phyloP scores from a whole-genome alignment of 805 yeast species.

The Sungouiella blattae region DNA sequence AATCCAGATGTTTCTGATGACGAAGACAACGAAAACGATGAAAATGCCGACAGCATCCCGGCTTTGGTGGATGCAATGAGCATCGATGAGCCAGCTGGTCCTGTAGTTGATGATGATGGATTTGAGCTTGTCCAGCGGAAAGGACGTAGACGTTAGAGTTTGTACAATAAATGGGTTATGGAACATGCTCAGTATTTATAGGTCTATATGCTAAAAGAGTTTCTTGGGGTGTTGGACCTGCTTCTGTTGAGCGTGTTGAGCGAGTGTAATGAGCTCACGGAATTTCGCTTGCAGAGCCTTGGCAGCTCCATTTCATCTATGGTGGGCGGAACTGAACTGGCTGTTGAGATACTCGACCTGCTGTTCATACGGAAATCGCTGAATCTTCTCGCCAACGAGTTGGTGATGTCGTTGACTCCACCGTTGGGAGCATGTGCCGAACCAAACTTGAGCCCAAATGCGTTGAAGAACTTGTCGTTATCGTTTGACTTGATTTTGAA shows the following conservation, averaged over 20 bases:
- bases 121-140: conserved; percentile 81
- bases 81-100: conserved; percentile 42
- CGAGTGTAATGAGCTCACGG: conserved; percentile 37
- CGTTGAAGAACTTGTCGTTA: conserved; percentile 19
- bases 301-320: conserved; percentile 29
- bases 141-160: conserved; percentile 45
- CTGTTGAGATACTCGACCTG: conserved; percentile 25
- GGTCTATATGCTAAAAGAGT: conserved; percentile 24
- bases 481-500: conserved; percentile 38
- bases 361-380: conserved; percentile 38
- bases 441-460: conserved; percentile 12
- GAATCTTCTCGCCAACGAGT: conserved; percentile 45
- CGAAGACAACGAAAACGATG: conserved; percentile 46
- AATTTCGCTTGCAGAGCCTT: conserved; percentile 19
- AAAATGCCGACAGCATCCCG: conserved; percentile 37
- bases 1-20: conserved; percentile 55
- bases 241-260: conserved; percentile 39
- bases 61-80: conserved; percentile 26
- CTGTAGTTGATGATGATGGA: conserved; percentile 90
- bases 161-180: conserved; percentile 3
- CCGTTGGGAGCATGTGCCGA: conserved; percentile 7
- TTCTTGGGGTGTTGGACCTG: conserved; percentile 28
- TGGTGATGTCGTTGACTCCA: conserved; percentile 40
- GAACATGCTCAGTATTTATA: conserved; percentile 1
- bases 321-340: conserved; percentile 12